Base-by-base conservation (phyloP, 345 rosid genomes). In the Murraya koenigii region DNA sequence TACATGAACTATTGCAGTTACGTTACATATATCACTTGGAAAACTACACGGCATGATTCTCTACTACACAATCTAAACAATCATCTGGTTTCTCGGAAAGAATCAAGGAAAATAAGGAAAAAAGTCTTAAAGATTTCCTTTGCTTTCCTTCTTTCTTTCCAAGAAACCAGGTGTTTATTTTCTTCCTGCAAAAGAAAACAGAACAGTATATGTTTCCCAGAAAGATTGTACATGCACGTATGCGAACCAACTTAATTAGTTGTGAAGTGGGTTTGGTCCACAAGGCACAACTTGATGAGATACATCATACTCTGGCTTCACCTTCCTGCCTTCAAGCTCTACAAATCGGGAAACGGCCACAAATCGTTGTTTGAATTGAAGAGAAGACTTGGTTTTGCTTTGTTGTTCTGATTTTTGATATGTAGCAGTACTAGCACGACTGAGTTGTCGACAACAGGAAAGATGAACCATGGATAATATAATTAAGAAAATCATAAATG, bases 251-350 rank as follows among this genome's bases (percentile, higher is more conserved):
- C 33, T 83, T 76, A 89, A 77, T 89, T 89, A 89, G 74, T 89
- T 89, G 78, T 89, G 92, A 76, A 89, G 90, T 15, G 92, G 90
- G 72, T 89, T 87, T 6, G 90, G 92, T 66, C 92, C 92, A 28
- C 84, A 84, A 0, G 92, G 90, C 59, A 87, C 89, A 52, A 23
- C 47, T 63, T 74, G 74, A 70, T 79, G 65, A 5, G 88, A 76
- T 33, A 71, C 76, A 30, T 44, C 71, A 33, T n/a, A 81, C 25
- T 60, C 8, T 30, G 77, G 66, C 38, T 60, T 77, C 58, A 62
- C 39, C 65, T 66, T 76, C 74, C 68, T 26, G 23, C 59, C 67
- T 60, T 39, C 30, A 9, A 72, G 44, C 55, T 52, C 75, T 54
- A 23, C 23, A n/a, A 66, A 71, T 44, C 7, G 59, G 74, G 78